Evolutionary conservation across 2,329 filamentous ascomycete species (phyloP), one percentile per base, ranked within the genome.

Genomic region (Aspergillus quadricinctus): DNA sequence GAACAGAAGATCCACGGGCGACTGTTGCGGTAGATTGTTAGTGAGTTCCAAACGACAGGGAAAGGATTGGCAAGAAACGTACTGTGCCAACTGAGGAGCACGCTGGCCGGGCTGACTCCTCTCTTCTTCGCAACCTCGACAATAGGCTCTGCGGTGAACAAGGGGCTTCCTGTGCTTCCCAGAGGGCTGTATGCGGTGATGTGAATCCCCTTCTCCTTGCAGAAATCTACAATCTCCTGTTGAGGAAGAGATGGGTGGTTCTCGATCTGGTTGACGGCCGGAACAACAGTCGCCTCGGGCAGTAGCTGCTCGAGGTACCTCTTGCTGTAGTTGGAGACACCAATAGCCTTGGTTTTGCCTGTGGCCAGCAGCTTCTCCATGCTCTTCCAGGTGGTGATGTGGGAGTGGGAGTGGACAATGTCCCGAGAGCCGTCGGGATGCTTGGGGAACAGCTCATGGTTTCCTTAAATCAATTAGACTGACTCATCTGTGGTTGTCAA

Each of bases 181-280:
- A 76, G 65, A 11, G 73, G 73, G 50, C 71, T 79, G 67, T 83
- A 84, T 9, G 80, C 80, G 4, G 80, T 82, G 49, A 83, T 73
- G 55, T 78, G 75, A 54, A 83, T 83, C 21, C 76, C 77, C 61
- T 78, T 77, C 29, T 73, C 64, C 49, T 77, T 73, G 66, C 81
- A 81, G 65, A 78, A 81, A 50, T 79, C 73, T 28, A 82, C 69
- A 61, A 80, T 79, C 53, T 81, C 77, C 56, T 76, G 71, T 63
- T 85, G 83, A 37, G 80, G 82, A 14, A 84, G 72, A 48, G 90
- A 90, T 0, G 89, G 88, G 73, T 94, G 88, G 67, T 83, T 86
- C 77, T 93, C 89, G 67, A 93, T 88, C 79, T 94, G 89, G 76
- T 93, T 92, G 59, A 89, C 82, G 6, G 83, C 85, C 0, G 90